Conservation (phyloP, 2,329 filamentous ascomycete species). For the Laburnicola sp. region DNA sequence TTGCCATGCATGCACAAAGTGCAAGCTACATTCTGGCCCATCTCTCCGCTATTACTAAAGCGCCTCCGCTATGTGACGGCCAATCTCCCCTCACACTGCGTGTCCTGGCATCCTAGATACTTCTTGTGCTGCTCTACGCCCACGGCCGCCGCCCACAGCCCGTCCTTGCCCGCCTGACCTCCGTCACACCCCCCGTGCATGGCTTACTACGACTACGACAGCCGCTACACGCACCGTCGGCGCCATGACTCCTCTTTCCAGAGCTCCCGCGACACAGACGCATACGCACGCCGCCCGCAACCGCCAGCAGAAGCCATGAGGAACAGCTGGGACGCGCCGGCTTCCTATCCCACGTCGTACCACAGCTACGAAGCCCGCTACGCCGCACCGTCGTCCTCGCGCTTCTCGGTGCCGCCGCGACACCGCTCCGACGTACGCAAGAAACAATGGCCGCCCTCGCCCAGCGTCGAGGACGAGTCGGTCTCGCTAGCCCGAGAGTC, state of each 20-base stretch:
- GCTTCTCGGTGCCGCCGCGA: slow-evolving; percentile 20
- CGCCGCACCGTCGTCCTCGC: slow-evolving; percentile 25
- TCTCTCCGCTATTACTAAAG: slow-evolving; percentile 2
- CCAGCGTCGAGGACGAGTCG: slow-evolving; percentile 70
- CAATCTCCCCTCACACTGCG: neutral
- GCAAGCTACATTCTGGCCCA: neutral
- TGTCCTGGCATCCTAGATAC: neutral
- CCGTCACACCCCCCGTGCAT: slow-evolving; percentile 17
- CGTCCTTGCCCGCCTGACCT: slow-evolving; percentile 17
- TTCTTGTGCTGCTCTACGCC: too few relatives aligned
- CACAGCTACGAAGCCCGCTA: slow-evolving; percentile 40
- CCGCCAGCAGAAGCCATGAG: slow-evolving; percentile 30
- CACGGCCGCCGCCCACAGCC: neutral
- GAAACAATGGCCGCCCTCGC: slow-evolving; percentile 59
- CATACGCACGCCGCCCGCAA: slow-evolving; percentile 25
- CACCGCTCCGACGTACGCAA: slow-evolving; percentile 25
- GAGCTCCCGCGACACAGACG: slow-evolving; percentile 27
- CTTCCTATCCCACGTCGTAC: slow-evolving; percentile 22
- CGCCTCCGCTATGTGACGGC: slow-evolving; percentile 6
- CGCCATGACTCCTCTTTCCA: slow-evolving; percentile 33
- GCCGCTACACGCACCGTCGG: slow-evolving; percentile 23
- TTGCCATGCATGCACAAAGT: neutral
- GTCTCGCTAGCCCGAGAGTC: slow-evolving; percentile 65
- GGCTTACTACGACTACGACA: slow-evolving; percentile 30
- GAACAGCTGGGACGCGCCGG: slow-evolving; percentile 14